Conservation (phyloP, 176 grass and related monocot species). For the Carex myosuroides region DNA sequence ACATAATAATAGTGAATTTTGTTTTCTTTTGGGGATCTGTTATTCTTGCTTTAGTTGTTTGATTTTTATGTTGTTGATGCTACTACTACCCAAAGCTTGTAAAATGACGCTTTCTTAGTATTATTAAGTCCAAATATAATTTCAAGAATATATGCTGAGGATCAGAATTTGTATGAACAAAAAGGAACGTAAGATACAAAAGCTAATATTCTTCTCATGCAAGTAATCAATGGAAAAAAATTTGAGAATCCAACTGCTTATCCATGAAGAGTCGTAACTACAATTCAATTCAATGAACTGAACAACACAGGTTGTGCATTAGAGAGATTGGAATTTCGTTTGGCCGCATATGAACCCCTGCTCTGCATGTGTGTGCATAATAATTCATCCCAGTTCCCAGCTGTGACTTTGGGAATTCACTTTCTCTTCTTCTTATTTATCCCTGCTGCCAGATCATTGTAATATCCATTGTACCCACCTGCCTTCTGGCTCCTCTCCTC, state of each 20-base stretch:
- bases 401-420: background rate
- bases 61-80: background rate
- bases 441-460: background rate
- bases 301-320: background rate
- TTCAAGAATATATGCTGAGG: background rate
- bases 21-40: background rate
- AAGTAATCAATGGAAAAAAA: background rate
- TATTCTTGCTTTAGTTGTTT: background rate
- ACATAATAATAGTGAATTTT: background rate
- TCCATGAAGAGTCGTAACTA: too few relatives aligned
- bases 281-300: background rate
- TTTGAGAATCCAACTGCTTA: too few relatives aligned
- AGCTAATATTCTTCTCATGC: background rate
- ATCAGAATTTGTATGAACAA: background rate
- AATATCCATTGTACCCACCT: background rate
- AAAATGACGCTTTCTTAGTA: background rate
- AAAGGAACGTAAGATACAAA: background rate
- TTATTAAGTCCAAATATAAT: background rate
- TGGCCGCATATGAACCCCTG: background rate
- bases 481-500: background rate
- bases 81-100: background rate
- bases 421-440: background rate
- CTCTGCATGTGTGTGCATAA: background rate
- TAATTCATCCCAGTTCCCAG: background rate
- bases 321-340: background rate